Evolutionary conservation across 495 filamentous ascomycete species (phyloP).

Genomic region (Thozetella sp.): DNA sequence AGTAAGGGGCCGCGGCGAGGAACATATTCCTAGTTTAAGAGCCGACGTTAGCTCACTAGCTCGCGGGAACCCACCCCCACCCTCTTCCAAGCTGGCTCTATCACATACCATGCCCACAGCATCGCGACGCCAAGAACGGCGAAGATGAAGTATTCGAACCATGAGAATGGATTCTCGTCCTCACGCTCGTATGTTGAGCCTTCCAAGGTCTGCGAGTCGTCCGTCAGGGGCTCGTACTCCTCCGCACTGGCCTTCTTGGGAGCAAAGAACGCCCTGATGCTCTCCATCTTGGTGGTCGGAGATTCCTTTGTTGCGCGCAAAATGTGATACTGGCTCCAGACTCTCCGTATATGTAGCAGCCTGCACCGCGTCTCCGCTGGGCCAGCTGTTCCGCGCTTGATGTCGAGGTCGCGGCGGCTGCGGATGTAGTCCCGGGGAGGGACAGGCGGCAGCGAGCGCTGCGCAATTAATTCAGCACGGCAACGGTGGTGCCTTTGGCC

Average conservation of each 20-base stretch:
- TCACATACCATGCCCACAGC: constrained; percentile 91
- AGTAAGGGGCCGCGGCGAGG: constrained; percentile 91
- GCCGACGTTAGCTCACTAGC: constrained; percentile 23
- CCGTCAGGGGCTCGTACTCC: constrained; percentile 62
- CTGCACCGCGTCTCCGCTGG: too few species aligned
- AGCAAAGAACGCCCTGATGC: constrained; percentile 24
- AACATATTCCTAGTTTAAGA: constrained; percentile 95
- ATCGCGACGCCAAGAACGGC: constrained; percentile 86
- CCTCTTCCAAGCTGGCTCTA: constrained; percentile 1
- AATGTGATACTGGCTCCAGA: too few species aligned
- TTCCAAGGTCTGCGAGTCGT: constrained; percentile 31
- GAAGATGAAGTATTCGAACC: constrained; percentile 84
- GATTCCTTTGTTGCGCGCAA: not conserved
- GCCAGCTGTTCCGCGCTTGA: too few species aligned
- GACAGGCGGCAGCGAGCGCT: too few species aligned
- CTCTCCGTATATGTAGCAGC: too few species aligned
- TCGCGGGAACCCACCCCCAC: not conserved
- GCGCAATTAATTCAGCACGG: not conserved
- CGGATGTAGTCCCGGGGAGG: too few species aligned
- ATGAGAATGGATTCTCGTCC: constrained; percentile 61
- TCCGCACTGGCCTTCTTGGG: constrained; percentile 34
- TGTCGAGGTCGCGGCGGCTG: too few species aligned
- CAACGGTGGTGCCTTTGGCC: not conserved
- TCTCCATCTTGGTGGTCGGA: constrained; percentile 21
- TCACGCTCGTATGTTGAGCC: constrained; percentile 29